Conservation (phyloP, 805 yeast species). For the Yamadazyma takamatsuzukensis region DNA sequence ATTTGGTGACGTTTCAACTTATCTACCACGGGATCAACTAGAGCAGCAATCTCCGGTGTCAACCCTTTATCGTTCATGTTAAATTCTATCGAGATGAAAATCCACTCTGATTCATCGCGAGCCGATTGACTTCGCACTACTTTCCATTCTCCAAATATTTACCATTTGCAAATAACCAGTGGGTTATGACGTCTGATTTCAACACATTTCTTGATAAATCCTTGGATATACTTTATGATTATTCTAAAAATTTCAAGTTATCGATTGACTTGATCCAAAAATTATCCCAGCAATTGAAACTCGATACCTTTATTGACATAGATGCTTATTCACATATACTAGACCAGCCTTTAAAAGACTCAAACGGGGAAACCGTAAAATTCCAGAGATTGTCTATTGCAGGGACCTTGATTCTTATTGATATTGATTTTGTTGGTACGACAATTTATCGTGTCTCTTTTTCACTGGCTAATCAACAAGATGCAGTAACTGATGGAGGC, state of each 20-base stretch:
- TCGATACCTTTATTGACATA: constrained; percentile 41
- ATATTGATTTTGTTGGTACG: constrained; percentile 32
- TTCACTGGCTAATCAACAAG: constrained; percentile 32
- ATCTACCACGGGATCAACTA: constrained; percentile 36
- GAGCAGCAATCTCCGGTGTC: constrained; percentile 29
- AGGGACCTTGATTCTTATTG: constrained; percentile 37
- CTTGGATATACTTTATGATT: constrained; percentile 26
- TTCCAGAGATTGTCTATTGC: constrained; percentile 38
- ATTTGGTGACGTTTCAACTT: constrained; percentile 82
- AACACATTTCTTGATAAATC: constrained; percentile 19
- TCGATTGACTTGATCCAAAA: constrained; percentile 37
- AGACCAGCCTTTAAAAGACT: constrained; percentile 14
- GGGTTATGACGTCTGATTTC: constrained; percentile 16
- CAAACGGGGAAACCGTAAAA: constrained; percentile 8
- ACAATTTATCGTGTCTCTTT: constrained; percentile 26
- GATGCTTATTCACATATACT: constrained; percentile 25
- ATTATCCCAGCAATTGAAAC: constrained; percentile 35
- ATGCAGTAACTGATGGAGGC: background rate
- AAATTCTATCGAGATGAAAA: too few relatives aligned
- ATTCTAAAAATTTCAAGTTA: constrained; percentile 25
- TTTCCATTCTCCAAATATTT: too few relatives aligned
- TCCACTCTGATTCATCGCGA: too few relatives aligned
- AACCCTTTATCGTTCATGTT: constrained; percentile 8
- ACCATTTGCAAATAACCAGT: too few relatives aligned
- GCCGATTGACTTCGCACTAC: too few relatives aligned